Evolutionary conservation across 129 eudicot species (phyloP).

Genomic region (Flaveria bidentis): DNA sequence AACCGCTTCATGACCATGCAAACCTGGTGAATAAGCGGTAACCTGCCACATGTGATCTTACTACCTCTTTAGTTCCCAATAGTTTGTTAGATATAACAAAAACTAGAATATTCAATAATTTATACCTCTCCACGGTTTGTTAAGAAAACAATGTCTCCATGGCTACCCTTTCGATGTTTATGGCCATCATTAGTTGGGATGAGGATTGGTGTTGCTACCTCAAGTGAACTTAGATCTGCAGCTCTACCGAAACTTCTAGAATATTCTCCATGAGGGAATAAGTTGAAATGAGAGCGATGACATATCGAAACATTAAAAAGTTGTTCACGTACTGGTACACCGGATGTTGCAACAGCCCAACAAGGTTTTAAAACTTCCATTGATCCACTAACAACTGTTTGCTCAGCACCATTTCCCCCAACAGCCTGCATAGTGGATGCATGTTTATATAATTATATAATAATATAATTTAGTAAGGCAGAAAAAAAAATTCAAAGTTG

Average conservation of each 20-base stretch:
- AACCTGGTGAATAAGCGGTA: conserved; percentile 86
- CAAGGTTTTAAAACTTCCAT: conserved; percentile 97
- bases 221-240: conserved; percentile 71
- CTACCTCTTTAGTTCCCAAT: conserved; percentile 26
- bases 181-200: conserved; percentile 84
- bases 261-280: conserved; percentile 87
- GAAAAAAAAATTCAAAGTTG: neutral
- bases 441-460: neutral
- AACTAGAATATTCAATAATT: neutral
- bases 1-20: conserved; percentile 82
- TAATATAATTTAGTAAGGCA: neutral
- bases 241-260: conserved; percentile 74
- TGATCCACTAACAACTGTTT: conserved; percentile 94
- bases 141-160: conserved; percentile 88
- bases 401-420: conserved; percentile 94
- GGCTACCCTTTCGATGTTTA: conserved; percentile 85
- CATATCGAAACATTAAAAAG: conserved; percentile 96
- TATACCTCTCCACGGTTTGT: conserved; percentile 96
- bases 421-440: conserved; percentile 70
- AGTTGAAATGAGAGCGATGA: conserved; percentile 72
- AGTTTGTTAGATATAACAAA: neutral
- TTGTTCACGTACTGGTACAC: conserved; percentile 95
- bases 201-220: conserved; percentile 92
- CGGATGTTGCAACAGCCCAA: conserved; percentile 99
- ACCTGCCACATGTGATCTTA: conserved; percentile 51